Percentiles rank a stretch among this genome's conserved stretches.
Evolutionary conservation across 1,284 basidiomycete genomes (phyloP).

Genomic region (Trametes versicolor): DNA sequence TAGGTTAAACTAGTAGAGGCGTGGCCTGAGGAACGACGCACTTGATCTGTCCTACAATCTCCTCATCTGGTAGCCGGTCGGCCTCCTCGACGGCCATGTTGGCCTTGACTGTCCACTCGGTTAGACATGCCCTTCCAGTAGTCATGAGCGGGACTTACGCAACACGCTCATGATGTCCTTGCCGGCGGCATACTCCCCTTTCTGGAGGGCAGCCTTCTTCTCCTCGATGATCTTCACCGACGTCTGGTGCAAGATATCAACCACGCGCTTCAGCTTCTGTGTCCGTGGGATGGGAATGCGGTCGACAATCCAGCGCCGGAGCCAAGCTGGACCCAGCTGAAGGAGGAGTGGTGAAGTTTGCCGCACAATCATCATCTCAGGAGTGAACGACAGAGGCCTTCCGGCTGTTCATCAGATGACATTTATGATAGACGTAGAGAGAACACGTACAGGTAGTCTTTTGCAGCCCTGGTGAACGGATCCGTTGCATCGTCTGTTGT

Average conservation of each 20-base stretch:
- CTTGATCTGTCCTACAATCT: constrained; percentile 38
- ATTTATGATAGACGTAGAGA: too few species aligned
- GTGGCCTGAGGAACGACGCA: background rate
- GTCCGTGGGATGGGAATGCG: constrained; percentile 30
- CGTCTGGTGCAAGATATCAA: constrained; percentile 31
- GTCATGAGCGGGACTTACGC: constrained; percentile 32
- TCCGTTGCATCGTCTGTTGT: constrained; percentile 37
- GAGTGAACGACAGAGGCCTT: constrained; percentile 33
- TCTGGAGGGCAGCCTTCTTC: constrained; percentile 37
- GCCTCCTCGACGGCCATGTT: constrained; percentile 25
- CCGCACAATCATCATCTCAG: constrained; percentile 31
- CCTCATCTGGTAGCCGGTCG: constrained; percentile 29
- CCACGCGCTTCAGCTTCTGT: constrained; percentile 30
- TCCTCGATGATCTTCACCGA: constrained; percentile 30
- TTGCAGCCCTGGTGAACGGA: constrained; percentile 47
- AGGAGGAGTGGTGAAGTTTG: constrained; percentile 29
- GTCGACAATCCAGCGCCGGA: constrained; percentile 30
- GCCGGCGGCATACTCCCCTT: constrained; percentile 38
- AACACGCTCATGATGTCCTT: constrained; percentile 48
- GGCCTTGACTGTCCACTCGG: constrained; percentile 20
- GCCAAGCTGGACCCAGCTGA: constrained; percentile 24
- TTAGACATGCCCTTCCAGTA: background rate
- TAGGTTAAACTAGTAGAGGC: background rate
- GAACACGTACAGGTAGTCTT: constrained; percentile 39
- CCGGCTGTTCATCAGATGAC: background rate